These are phyloP conservation scores for Cylindrodendrum hubeiense DNA, from an alignment of 2,329 filamentous ascomycete species.

Conservation along the genomic window DNA sequence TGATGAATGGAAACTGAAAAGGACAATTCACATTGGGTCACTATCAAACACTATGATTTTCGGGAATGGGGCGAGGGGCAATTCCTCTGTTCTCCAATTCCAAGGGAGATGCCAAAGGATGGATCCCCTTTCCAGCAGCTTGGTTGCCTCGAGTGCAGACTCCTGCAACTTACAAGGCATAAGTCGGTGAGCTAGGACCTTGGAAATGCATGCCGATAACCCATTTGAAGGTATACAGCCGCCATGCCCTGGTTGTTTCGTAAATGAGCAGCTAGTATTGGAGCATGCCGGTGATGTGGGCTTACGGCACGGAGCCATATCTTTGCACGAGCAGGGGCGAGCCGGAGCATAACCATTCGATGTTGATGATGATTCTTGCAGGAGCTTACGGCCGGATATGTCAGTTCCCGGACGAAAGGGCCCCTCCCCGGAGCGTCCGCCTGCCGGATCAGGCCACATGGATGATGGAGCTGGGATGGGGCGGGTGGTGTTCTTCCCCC, in stretches of 20 bases:
- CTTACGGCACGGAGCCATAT: neutral
- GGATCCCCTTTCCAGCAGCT: neutral
- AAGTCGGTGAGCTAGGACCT: neutral
- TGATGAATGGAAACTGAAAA: conserved; percentile 44
- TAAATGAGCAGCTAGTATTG: neutral
- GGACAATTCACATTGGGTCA: conserved; percentile 11
- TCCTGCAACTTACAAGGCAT: neutral
- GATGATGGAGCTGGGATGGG: neutral
- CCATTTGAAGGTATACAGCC: neutral
- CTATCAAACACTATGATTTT: neutral
- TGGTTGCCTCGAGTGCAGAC: neutral
- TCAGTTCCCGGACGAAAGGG: conserved; percentile 1
- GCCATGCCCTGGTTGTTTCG: neutral
- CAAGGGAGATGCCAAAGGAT: too few relatives aligned
- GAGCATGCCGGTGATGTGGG: neutral
- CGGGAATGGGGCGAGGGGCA: neutral
- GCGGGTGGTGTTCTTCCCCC: neutral
- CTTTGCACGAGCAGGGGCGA: neutral
- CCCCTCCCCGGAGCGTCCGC: neutral
- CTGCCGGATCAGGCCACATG: conserved; percentile 16
- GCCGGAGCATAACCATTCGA: neutral
- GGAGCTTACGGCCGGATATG: neutral
- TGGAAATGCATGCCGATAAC: neutral
- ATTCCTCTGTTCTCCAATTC: neutral
- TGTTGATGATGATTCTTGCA: neutral